Evolutionary conservation across 306 rosid genomes (phyloP).

Genomic region (Trifolium pratense): DNA sequence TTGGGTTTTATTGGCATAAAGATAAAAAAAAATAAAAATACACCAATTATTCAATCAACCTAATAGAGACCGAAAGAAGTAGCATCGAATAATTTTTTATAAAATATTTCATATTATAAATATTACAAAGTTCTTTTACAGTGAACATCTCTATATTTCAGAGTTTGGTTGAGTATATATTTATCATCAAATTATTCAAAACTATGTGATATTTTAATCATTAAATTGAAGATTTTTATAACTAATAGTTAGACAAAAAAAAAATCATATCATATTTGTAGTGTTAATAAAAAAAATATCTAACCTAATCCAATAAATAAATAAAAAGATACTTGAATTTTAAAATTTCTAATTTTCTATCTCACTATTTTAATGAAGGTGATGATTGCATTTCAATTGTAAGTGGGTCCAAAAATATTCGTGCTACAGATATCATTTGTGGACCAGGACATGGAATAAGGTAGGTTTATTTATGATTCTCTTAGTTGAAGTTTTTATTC

Average conservation of each 20-base stretch:
- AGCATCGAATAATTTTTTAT: background rate
- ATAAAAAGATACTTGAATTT: background rate
- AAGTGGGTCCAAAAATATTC: constrained; percentile 70
- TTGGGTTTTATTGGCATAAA: no score
- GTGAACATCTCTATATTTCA: no score
- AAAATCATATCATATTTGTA: background rate
- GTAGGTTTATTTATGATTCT: constrained; percentile 48
- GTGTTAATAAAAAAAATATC: background rate
- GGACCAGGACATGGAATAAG: constrained; percentile 99
- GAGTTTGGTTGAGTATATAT: no score
- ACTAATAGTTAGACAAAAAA: background rate
- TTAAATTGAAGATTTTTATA: background rate
- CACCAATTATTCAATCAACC: no score
- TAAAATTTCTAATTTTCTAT: constrained; percentile 7
- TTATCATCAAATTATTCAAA: no score
- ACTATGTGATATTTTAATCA: background rate
- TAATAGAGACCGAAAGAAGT: no score
- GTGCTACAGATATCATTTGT: constrained; percentile 57
- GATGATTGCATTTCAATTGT: constrained; percentile 95
- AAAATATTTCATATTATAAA: background rate
- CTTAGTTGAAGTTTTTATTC: background rate
- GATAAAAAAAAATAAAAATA: no score
- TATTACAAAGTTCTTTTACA: background rate
- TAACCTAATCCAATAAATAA: background rate
- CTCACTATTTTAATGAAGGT: constrained; percentile 49